phyloP scores from a whole-genome alignment of 179 eudicot species.

The Pouteria campechiana region DNA sequence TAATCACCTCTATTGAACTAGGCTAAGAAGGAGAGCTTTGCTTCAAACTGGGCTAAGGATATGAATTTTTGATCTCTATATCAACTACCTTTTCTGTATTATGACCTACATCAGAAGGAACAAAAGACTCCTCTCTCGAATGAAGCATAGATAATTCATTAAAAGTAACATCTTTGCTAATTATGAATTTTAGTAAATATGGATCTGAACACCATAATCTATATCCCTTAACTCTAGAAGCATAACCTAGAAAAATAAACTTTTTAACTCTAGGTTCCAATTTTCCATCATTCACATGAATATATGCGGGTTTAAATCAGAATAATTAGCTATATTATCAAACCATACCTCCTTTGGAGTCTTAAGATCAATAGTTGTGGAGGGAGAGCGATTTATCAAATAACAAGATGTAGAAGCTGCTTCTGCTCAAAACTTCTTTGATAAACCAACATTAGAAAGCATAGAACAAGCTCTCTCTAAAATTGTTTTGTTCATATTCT shows the following conservation, averaged over 20 bases:
- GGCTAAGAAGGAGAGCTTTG: no score
- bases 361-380: constrained; percentile 3
- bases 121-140: neutral
- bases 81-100: no score
- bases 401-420: neutral
- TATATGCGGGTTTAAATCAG: neutral
- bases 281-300: constrained; percentile 1
- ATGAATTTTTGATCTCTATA: no score
- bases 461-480: neutral
- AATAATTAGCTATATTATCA: neutral
- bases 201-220: neutral
- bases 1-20: no score
- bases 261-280: neutral
- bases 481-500: neutral
- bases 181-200: neutral
- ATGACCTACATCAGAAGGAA: no score
- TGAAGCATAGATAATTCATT: neutral
- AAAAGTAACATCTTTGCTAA: neutral
- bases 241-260: neutral
- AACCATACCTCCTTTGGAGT: constrained; percentile 2
- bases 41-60: no score
- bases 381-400: neutral
- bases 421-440: neutral
- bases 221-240: neutral
- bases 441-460: constrained; percentile 1